Evolutionary conservation across 176 grass and related monocot species (phyloP).

Genomic region (Oryza meyeriana): DNA sequence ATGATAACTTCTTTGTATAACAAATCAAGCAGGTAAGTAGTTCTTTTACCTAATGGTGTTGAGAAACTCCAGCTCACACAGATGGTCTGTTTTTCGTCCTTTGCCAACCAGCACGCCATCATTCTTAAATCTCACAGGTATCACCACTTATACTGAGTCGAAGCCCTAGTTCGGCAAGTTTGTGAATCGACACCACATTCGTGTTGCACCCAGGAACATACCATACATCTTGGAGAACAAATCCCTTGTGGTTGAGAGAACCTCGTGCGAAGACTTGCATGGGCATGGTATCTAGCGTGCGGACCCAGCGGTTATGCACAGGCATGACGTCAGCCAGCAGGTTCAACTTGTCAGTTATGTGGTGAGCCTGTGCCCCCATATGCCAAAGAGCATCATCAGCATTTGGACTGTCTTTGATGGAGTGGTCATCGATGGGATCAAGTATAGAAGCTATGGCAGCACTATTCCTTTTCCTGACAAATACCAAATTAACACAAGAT

Average conservation of each 20-base stretch:
- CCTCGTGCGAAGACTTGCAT: constrained; percentile 26
- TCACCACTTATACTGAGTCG: not conserved
- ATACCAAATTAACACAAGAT: not conserved
- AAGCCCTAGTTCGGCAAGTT: not conserved
- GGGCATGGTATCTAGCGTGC: not conserved
- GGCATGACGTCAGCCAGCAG: constrained; percentile 20
- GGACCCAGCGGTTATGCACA: constrained; percentile 19
- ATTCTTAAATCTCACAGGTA: not conserved
- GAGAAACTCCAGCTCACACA: not conserved
- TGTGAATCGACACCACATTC: not conserved
- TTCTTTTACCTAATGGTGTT: constrained; percentile 1
- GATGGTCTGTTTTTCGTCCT: not conserved
- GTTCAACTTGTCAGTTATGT: constrained; percentile 21
- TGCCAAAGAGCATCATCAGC: constrained; percentile 13
- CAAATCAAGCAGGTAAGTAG: not conserved
- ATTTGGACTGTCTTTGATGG: constrained; percentile 12
- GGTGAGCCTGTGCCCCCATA: not conserved
- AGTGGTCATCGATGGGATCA: not conserved
- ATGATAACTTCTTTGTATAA: not conserved
- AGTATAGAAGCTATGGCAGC: not conserved
- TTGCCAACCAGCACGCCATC: constrained; percentile 8
- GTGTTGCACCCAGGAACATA: constrained; percentile 1
- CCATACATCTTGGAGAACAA: constrained; percentile 6
- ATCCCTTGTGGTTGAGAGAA: constrained; percentile 14
- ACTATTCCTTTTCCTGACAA: constrained; percentile 28